Evolutionary conservation across 116 monocot species (phyloP), one percentile per base, ranked within the genome.

Genomic region (Cymodocea nodosa): DNA sequence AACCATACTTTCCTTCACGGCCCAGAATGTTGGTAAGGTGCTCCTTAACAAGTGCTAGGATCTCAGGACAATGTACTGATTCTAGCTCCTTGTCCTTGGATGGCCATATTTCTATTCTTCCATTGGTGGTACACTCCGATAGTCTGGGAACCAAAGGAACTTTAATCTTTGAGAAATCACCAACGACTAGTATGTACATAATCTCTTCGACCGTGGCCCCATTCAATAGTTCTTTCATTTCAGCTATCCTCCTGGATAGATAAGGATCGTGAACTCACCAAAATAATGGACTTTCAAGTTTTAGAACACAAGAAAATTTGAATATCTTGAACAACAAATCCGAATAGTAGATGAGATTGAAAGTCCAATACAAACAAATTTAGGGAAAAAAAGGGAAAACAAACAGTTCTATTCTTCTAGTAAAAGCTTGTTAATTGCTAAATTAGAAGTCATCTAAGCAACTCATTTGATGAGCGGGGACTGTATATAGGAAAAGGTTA

Each of bases 131-230:
- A 56, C 63, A 68, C 36, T 70, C 68, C 14, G 78, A 75, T 40
- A 83, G 59, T 36, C 68, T 77, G 5, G 75, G 80, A 65, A 83
- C 70, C 83, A 87, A 75, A 2, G 87, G 80, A 35, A 83, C 83
- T 64, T 80, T 78, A 55, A 83, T 78, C 19, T 75, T 54, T n/a
- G 73, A 80, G 67, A 87, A 87, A 20, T 77, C 74, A 59, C 75
- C 62, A 18, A 87, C 75, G 24, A 87, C 64, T 57, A 80, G 40
- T 67, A 83, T 72, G 78, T 87, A 87, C 76, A 87, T 87, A 70
- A 87, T 65, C 60, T 87, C 87, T 73, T 87, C 80, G 19, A 76
- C 67, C 12, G 80, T 73, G n/a, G 53, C 72, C 59, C 71, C 72
- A 67, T 75, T 80, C 60, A 78, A 78, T 0, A 51, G 54, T 35